Evolutionary conservation across 1,139 yeast genomes (phyloP), one percentile per base, ranked within the genome.

Genomic region (Pichia sp.): DNA sequence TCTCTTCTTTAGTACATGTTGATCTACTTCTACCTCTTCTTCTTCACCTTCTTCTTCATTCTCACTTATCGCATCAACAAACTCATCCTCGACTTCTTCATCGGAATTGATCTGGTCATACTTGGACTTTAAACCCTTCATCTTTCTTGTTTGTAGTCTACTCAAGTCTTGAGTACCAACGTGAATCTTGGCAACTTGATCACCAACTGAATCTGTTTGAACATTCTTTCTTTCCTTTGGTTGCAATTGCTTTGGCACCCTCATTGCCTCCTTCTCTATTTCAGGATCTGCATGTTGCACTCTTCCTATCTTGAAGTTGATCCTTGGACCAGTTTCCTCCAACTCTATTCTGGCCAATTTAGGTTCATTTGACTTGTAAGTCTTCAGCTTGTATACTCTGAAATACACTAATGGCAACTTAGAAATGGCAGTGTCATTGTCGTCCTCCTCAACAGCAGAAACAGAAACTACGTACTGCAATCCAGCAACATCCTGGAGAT

Each of bases 301-400:
- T 74, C 99, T 82, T 51, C 99, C 99, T 59, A 93, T 80, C 64
- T 86, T 84, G 73, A 93, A 93, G 68, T 93, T 98, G 57, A 95
- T 79, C 64, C 99, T 80, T 55, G 99, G 99, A 1, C 99, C 99
- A 63, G 90, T 86, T 72, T 93, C 99, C 58, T 87, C 95, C 52
- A 93, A 75, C 72, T 93, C 99, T 36, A 93, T 92, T 69, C 99
- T 80, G 54, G 99, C 99, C 54, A 90, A 78, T 69, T 88, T 90
- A 67, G 93, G 96, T 50, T 90, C 93, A 34, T 72, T 70, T 59
- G 92, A 84, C 69, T 79, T 84, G 70, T 72, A 86, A 3, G 98
- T 84, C 69, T 86, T 88, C 64, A 95, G 75, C 67, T 86, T 83
- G 72, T 93, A 93, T 30, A 90, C 97, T 72, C 99, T 82, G 79